A percentile compares a stretch with the other conserved stretches of the same genome.
phyloP scores from a whole-genome alignment of 306 rosid species.

The Herpetospermum pedunculosum region DNA sequence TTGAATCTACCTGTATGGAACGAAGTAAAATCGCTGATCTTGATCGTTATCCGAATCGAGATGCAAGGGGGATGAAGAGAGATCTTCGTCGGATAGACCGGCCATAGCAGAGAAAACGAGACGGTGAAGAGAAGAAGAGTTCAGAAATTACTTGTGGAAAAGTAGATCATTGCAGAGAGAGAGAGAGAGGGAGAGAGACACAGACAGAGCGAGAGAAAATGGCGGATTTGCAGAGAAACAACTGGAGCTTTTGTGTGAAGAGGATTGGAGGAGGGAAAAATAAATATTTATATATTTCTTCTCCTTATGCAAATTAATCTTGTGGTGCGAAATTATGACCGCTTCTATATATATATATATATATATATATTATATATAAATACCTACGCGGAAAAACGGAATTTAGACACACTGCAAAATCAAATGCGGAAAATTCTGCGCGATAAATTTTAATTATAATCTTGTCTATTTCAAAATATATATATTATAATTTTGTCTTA shows the following conservation, averaged over 20 bases:
- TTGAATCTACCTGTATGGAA: conserved; percentile 70
- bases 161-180: conserved; percentile 29
- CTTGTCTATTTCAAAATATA: too few relatives aligned
- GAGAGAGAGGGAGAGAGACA: conserved; percentile 4
- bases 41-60: conserved; percentile 45
- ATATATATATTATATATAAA: not conserved
- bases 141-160: conserved; percentile 18
- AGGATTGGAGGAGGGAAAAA: conserved; percentile 40
- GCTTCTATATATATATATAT: not conserved
- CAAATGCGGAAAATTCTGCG: not conserved
- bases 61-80: conserved; percentile 37
- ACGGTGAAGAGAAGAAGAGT: conserved; percentile 3
- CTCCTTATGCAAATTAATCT: not conserved
- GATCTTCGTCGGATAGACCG: conserved; percentile 49
- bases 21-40: conserved; percentile 78
- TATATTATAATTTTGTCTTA: too few relatives aligned
- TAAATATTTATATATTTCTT: not conserved
- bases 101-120: conserved; percentile 27
- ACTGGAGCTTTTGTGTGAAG: conserved; percentile 42
- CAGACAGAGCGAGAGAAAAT: conserved; percentile 15
- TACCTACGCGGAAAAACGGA: not conserved
- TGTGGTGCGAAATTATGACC: not conserved
- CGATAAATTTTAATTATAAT: not conserved
- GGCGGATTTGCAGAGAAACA: conserved; percentile 62
- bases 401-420: not conserved